Evolutionary conservation across 306 rosid species (phyloP).

Genomic region (Comarum palustre): DNA sequence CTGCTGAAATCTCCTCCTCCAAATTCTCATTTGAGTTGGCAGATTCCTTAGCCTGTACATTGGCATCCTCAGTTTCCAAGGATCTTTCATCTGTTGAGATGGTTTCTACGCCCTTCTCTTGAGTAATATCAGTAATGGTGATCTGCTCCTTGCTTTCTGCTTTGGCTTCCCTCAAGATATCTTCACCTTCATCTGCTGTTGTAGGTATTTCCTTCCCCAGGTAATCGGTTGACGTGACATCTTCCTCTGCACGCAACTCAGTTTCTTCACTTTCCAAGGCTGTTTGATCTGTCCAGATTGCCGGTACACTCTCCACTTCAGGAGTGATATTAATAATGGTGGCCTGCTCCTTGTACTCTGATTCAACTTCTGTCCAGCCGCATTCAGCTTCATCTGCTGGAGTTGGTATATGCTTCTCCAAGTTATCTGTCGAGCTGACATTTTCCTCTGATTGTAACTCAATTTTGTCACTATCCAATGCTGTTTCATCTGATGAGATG

Average conservation of each 20-base stretch:
- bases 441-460: not conserved
- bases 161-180: slow-evolving; percentile 19
- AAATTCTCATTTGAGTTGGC: not conserved
- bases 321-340: not conserved
- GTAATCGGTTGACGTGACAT: not conserved
- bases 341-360: not conserved
- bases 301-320: not conserved
- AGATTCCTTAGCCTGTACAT: slow-evolving; percentile 16
- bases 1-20: slow-evolving; percentile 4
- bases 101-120: slow-evolving; percentile 13
- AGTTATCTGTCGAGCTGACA: slow-evolving; percentile 7
- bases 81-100: not conserved
- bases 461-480: not conserved
- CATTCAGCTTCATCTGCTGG: not conserved
- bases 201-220: slow-evolving; percentile 1
- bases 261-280: slow-evolving; percentile 3
- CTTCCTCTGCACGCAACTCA: slow-evolving; percentile 17
- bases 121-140: slow-evolving; percentile 1
- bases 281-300: not conserved
- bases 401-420: slow-evolving; percentile 5
- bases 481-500: not conserved
- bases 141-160: slow-evolving; percentile 10
- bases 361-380: not conserved
- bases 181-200: slow-evolving; percentile 12
- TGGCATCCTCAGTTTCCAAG: not conserved